phyloP scores from a whole-genome alignment of 2,329 filamentous ascomycete genomes.

The Fusarium sp. region DNA sequence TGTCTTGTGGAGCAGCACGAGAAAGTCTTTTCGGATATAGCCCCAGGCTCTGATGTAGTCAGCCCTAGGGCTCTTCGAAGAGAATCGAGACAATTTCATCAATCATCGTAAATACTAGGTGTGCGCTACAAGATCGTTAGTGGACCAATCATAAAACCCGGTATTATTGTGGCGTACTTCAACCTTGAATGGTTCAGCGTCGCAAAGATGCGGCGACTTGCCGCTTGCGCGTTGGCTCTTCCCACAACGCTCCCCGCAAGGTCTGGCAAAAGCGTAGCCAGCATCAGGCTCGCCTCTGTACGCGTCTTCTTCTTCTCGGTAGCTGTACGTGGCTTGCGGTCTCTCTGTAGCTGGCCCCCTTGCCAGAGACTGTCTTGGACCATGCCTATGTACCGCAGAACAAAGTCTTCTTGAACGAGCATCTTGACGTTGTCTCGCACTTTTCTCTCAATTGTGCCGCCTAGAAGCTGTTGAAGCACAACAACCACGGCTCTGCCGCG shows the following conservation, averaged over 20 bases:
- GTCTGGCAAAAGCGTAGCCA: conserved; percentile 92
- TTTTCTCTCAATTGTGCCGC: conserved; percentile 96
- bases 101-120: conserved; percentile 79
- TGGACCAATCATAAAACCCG: conserved; percentile 15
- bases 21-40: conserved; percentile 10
- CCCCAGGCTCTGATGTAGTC: too few species aligned
- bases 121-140: conserved; percentile 65
- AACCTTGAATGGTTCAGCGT: conserved; percentile 91
- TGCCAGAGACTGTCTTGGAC: conserved; percentile 89
- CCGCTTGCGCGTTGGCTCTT: conserved; percentile 89
- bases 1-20: conserved; percentile 28
- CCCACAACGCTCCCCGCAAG: conserved; percentile 94
- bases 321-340: conserved; percentile 71
- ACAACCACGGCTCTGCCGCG: conserved; percentile 96
- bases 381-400: conserved; percentile 82
- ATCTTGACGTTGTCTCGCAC: conserved; percentile 86
- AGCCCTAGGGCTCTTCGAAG: conserved; percentile 64
- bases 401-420: conserved; percentile 82
- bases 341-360: conserved; percentile 69
- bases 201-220: conserved; percentile 89
- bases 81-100: conserved; percentile 79
- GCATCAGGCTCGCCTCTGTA: conserved; percentile 89
- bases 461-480: conserved; percentile 94
- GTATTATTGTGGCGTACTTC: conserved; percentile 74
- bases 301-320: conserved; percentile 85